Evolutionary conservation across 495 filamentous ascomycete species (phyloP).

Genomic region (Elasticomyces elasticus): DNA sequence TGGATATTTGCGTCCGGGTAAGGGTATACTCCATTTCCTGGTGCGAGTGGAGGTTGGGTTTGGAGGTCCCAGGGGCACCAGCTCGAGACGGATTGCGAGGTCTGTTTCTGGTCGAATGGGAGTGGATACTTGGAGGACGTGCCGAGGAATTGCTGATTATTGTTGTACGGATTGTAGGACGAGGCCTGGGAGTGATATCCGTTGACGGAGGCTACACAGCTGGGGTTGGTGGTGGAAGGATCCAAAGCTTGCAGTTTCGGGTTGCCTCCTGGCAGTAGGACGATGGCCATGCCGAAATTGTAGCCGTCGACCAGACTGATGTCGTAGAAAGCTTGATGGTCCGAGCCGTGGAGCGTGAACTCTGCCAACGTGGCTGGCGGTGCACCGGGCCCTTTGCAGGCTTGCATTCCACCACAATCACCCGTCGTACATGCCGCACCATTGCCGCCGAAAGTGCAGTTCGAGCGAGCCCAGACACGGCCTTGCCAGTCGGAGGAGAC

Average conservation of each 20-base stretch:
- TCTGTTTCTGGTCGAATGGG: slow-evolving; percentile 48
- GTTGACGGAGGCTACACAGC: slow-evolving; percentile 57
- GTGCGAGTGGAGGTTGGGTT: slow-evolving; percentile 49
- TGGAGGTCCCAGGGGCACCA: slow-evolving; percentile 78
- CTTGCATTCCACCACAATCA: slow-evolving; percentile 58
- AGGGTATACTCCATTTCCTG: slow-evolving; percentile 59
- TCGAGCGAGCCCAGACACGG: slow-evolving; percentile 70
- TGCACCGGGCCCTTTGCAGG: slow-evolving; percentile 54
- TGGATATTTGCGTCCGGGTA: slow-evolving; percentile 61
- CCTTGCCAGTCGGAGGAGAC: slow-evolving; percentile 66
- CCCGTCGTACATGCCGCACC: slow-evolving; percentile 55
- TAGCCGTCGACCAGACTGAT: slow-evolving; percentile 79
- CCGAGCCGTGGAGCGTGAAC: slow-evolving; percentile 53
- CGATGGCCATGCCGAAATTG: slow-evolving; percentile 63
- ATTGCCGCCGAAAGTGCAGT: slow-evolving; percentile 57
- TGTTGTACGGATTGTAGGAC: slow-evolving; percentile 34
- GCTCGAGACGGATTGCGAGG: slow-evolving; percentile 38
- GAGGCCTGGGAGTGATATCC: slow-evolving; percentile 36
- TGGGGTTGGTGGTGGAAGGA: slow-evolving; percentile 61
- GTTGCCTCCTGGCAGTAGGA: slow-evolving; percentile 48
- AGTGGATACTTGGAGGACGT: slow-evolving; percentile 53
- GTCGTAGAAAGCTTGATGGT: slow-evolving; percentile 65
- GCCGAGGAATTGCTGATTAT: slow-evolving; percentile 31
- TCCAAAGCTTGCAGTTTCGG: slow-evolving; percentile 47
- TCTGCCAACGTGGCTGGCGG: slow-evolving; percentile 64